Percentiles rank a stretch among this genome's conserved stretches.
These are phyloP conservation scores for Salinomyces thailandicus DNA, from an alignment of 2,329 filamentous ascomycete species.

Conservation along the genomic window DNA sequence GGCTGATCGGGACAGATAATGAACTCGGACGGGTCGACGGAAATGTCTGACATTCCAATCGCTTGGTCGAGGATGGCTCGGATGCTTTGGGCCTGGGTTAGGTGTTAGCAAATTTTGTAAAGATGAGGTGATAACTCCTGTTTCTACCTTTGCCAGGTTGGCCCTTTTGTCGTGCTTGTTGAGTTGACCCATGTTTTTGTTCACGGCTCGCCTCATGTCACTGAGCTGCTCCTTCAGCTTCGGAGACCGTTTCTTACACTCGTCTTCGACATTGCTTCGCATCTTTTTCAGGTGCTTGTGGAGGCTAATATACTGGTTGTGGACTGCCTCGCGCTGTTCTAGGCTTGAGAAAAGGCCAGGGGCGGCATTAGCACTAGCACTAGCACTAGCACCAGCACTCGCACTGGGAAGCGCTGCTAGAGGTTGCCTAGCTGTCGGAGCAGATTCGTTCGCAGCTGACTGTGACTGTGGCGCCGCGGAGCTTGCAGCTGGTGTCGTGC, in stretches of 20 bases:
- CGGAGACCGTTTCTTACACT: conserved; percentile 44
- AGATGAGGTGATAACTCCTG: too few species aligned
- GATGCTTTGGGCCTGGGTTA: conserved; percentile 39
- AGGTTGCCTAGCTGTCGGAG: not conserved
- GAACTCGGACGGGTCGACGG: conserved; percentile 23
- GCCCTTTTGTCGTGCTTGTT: conserved; percentile 50
- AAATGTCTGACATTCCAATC: conserved; percentile 12
- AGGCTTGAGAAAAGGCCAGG: conserved; percentile 7
- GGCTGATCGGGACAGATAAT: conserved; percentile 27
- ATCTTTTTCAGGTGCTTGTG: conserved; percentile 58
- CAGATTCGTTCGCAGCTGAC: not conserved
- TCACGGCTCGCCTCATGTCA: conserved; percentile 59
- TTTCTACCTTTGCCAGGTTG: conserved; percentile 50
- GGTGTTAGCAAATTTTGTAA: conserved; percentile 4
- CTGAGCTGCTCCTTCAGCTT: conserved; percentile 52
- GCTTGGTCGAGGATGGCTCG: conserved; percentile 39
- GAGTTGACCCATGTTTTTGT: conserved; percentile 63
- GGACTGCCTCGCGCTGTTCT: conserved; percentile 31
- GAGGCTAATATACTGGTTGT: conserved; percentile 44
- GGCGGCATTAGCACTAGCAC: not conserved
- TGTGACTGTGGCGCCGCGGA: not conserved
- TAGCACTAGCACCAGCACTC: too few species aligned
- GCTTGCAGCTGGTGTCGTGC: not conserved
- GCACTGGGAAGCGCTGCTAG: not conserved
- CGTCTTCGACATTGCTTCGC: conserved; percentile 42